Base-by-base conservation (phyloP, 768 basidiomycete species). In the Infundibulicybe gibba region DNA sequence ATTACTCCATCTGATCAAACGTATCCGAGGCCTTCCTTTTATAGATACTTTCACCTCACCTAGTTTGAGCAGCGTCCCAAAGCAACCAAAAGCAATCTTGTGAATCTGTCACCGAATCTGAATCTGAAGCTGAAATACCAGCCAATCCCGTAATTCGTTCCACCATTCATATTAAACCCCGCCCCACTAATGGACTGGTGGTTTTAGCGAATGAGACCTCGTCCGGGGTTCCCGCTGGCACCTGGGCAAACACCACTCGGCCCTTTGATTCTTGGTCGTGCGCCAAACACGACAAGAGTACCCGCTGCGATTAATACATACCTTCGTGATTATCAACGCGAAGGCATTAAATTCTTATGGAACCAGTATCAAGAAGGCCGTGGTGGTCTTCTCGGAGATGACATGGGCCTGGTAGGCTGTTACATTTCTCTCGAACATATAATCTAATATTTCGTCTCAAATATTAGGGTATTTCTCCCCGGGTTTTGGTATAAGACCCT, bases 311-410 rank as follows among this genome's bases (percentile, higher is more conserved):
- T 97, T 56, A 95, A 94, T 62, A 82, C 83, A 0, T 90, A 85
- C 61, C 71, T 97, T n/a, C 83, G 94, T 45, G 81, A 83, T 31
- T 98, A 98, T 57, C 95, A 98, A 58, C 76, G 91, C 31, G 85
- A 93, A 10, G 95, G 95, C 6, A 80, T 88, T 11, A 63, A 71
- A 35, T 97, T 97, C 65, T 77, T 97, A 41, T 97, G 80, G 66
- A 70, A 76, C 12, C 75, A 83, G 40, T 97, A 87, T 59, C 64
- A 71, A 21, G 69, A 84, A 53, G 76, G 74, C 0, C 70, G 73
- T 38, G 95, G 95, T 0, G 94, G 87, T 0, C 61, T 97, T 10
- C 74, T 98, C 3, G 95, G 95, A 5, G 95, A 98, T 61, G 95
- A 98, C 58, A 98, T 98, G 95, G 95, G 92, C 53, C 70, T 86